phyloP scores from a whole-genome alignment of 768 basidiomycete genomes.

The Tubosaeta sp. region DNA sequence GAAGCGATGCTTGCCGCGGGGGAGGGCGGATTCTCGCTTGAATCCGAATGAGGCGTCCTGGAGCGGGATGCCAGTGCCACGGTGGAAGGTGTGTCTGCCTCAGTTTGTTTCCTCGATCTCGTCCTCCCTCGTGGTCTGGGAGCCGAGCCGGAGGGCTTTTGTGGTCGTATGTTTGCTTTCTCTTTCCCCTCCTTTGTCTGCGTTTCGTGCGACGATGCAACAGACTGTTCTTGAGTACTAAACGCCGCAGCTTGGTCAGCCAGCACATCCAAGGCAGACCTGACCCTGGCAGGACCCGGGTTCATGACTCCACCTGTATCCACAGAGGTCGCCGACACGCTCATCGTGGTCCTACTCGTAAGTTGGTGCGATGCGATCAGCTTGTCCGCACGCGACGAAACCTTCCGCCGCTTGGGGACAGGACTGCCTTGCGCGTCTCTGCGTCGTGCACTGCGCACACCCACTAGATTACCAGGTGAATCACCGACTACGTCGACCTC shows the following conservation, averaged over 20 bases:
- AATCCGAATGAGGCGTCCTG: slow-evolving; percentile 15
- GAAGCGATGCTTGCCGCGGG: neutral
- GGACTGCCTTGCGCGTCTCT: slow-evolving; percentile 31
- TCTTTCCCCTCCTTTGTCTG: slow-evolving; percentile 21
- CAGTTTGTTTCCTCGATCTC: slow-evolving; percentile 8
- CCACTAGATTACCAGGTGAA: slow-evolving; percentile 17
- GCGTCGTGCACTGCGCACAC: slow-evolving; percentile 27
- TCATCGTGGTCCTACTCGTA: neutral
- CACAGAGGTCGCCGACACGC: neutral
- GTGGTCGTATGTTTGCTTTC: slow-evolving; percentile 3
- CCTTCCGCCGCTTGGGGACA: slow-evolving; percentile 37
- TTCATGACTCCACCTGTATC: neutral
- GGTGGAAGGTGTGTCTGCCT: slow-evolving; percentile 3
- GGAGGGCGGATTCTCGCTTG: neutral
- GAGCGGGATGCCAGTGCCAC: slow-evolving; percentile 8
- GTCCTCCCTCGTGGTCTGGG: slow-evolving; percentile 8
- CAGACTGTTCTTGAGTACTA: slow-evolving; percentile 33
- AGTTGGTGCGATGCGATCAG: slow-evolving; percentile 4
- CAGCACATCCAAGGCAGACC: slow-evolving; percentile 64
- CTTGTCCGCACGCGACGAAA: slow-evolving; percentile 12
- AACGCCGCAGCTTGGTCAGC: slow-evolving; percentile 69
- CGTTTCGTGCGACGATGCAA: neutral
- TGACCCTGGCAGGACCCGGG: slow-evolving; percentile 26
- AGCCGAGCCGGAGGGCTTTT: slow-evolving; percentile 1
- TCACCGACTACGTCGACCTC: slow-evolving; percentile 19